Percentiles rank a stretch among this genome's conserved stretches.
These are phyloP conservation scores for Xerocomus potaroensis DNA, from an alignment of 768 basidiomycete genomes.

Conservation along the genomic window DNA sequence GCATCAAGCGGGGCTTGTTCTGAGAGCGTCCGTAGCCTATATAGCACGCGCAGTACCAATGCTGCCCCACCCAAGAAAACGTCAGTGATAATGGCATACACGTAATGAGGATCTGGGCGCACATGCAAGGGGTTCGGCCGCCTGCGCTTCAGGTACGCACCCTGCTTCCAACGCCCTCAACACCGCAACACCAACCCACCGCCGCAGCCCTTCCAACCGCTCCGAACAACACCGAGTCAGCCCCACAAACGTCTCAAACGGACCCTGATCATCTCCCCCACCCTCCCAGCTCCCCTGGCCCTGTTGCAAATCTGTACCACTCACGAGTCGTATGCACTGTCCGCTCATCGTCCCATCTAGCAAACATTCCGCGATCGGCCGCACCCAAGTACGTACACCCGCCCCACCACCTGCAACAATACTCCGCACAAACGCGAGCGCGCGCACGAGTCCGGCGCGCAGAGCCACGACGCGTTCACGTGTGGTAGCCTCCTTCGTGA, in stretches of 20 bases:
- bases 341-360: conserved; percentile 60
- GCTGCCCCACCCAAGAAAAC: conserved; percentile 37
- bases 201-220: conserved; percentile 61
- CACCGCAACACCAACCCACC: conserved; percentile 81
- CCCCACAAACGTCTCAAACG: conserved; percentile 73
- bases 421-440: conserved; percentile 63
- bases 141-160: conserved; percentile 67
- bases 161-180: conserved; percentile 66
- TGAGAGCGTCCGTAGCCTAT: conserved; percentile 75
- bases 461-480: conserved; percentile 55
- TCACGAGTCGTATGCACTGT: conserved; percentile 57
- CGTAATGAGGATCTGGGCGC: background rate
- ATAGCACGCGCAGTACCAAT: conserved; percentile 78
- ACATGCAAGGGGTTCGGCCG: conserved; percentile 61
- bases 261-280: too few species aligned
- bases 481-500: conserved; percentile 71
- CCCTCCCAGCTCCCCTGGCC: too few species aligned
- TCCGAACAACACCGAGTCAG: conserved; percentile 70
- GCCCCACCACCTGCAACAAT: conserved; percentile 46
- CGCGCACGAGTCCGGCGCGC: conserved; percentile 56
- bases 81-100: background rate
- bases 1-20: conserved; percentile 82
- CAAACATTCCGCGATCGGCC: conserved; percentile 53
- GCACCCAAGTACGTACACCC: conserved; percentile 51
- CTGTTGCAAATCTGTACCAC: conserved; percentile 38